Base-by-base conservation (phyloP, 176 grass and related monocot species). In the Oryza longistaminata region DNA sequence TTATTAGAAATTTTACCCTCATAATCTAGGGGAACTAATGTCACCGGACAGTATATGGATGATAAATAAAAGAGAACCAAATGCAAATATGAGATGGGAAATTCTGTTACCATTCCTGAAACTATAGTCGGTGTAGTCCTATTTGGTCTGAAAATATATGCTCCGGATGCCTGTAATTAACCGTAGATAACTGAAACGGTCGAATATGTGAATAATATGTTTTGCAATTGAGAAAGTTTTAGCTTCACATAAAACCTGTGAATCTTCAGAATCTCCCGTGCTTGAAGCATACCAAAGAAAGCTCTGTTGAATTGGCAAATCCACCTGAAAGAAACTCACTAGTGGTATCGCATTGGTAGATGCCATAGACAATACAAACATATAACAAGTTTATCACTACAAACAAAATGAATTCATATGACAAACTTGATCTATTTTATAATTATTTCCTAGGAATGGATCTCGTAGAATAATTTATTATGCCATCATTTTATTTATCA, bases 81-180 rank as follows among this genome's bases (percentile, higher is more conserved):
- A 67, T 16, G 43, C 35, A 67, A 66, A 39, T 24, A 39, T 16
- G 3, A 31, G 48, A 25, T 75, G 75, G 58, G 50, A 22, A 44
- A 87, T 73, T 82, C n/a, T 73, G 62, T 86, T 92, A 97, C 95
- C 88, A 3, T 69, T 88, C 68, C 86, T 83, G 95, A 93, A 83
- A 90, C 61, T 68, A 49, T 42, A 74, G 72, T 91, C 3, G 95
- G 90, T 53, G 74, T 83, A 86, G 79, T 26, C 43, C 90, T 92
- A 94, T 97, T 85, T 60, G 92, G 92, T 66, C 92, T 82, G 88
- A 97, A 97, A 79, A 97, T 92, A 82, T 97, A 97, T 13, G 95
- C 92, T 85, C 95, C 95, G 48, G 95, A 97, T 81, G 95, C 88
- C 95, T 97, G 86, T 9, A 68, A 70, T 76, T 50, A 52, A 69